A percentile compares a stretch with the other conserved stretches of the same genome.
Conservation (phyloP, 2,329 filamentous ascomycete species). For the Chalara sp. region DNA sequence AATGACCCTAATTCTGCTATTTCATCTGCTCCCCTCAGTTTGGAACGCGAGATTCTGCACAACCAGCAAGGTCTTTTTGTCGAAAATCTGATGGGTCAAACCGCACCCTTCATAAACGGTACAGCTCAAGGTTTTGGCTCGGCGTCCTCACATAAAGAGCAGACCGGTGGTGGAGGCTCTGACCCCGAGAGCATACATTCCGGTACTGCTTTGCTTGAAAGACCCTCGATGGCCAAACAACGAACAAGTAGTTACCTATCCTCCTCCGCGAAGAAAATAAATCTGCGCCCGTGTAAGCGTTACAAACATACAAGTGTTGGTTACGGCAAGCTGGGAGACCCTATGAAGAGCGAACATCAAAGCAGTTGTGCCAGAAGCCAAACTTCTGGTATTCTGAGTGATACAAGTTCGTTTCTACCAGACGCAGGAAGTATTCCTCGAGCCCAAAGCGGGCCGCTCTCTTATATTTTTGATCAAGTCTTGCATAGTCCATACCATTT, state of each 20-base stretch:
- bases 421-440: neutral
- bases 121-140: neutral
- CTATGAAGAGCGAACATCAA: neutral
- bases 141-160: neutral
- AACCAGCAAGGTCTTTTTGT: conserved; percentile 1
- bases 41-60: no score
- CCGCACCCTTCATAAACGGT: conserved; percentile 1
- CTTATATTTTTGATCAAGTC: neutral
- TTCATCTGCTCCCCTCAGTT: neutral
- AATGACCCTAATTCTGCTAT: conserved; percentile 23
- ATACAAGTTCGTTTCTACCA: neutral
- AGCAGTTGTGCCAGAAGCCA: no score
- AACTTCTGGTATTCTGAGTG: neutral
- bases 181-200: neutral
- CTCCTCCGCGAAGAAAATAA: neutral
- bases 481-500: neutral
- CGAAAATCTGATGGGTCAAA: conserved; percentile 2
- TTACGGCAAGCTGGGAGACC: neutral
- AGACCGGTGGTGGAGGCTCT: neutral
- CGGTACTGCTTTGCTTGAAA: neutral
- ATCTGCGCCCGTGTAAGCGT: neutral
- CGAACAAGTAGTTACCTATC: neutral
- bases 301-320: neutral
- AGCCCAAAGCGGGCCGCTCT: neutral
- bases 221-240: neutral